Base-by-base conservation (phyloP, 352 stramenopile species). In the Phytophthora niederhauseri region DNA sequence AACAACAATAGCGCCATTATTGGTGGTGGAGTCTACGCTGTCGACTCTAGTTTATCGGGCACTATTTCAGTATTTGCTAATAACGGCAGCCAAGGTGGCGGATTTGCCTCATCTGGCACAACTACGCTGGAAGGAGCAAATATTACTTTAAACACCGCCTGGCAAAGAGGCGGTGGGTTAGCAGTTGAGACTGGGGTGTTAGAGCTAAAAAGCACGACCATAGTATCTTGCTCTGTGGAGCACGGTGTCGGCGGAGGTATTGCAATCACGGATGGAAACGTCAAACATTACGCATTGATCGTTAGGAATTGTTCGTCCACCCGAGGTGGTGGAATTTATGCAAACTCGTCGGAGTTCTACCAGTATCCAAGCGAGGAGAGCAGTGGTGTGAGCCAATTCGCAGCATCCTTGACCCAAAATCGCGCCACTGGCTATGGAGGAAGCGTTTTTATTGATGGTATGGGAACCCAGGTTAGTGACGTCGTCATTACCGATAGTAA, bases 251-350 rank as follows among this genome's bases (percentile, higher is more conserved):
- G 77, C 2, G 78, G 78, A 11, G 78, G 75, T 1, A 30, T 80
- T 20, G 72, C 58, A n/a, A 34, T 81, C n/a, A 45, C 26, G 3
- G 61, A 67, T 9, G 58, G 64, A 6, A 38, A 11, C 4, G 59
- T 76, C 2, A 51, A 56, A 1, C 71, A 82, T 45, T 54, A 73
- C 9, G 50, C 52, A 12, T 45, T 82, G 6, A 59, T 14, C 1
- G 20, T 85, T 36, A 43, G 58, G 4, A 52, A 26, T 7, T 85
- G 78, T 36, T 54, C 26, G 15, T 43, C 78, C 0, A 15, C 57
- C 1, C 57, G 54, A 22, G 78, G 78, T 14, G 78, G 76, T 30
- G 78, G 76, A 8, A 11, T 81, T 14, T 86, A 84, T 34, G 41
- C 68, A 6, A 66, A 79, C 6, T 34, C 50, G 0, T 77, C 77